phyloP scores from a whole-genome alignment of 495 filamentous ascomycete species.

The Talaromyces adpressus region DNA sequence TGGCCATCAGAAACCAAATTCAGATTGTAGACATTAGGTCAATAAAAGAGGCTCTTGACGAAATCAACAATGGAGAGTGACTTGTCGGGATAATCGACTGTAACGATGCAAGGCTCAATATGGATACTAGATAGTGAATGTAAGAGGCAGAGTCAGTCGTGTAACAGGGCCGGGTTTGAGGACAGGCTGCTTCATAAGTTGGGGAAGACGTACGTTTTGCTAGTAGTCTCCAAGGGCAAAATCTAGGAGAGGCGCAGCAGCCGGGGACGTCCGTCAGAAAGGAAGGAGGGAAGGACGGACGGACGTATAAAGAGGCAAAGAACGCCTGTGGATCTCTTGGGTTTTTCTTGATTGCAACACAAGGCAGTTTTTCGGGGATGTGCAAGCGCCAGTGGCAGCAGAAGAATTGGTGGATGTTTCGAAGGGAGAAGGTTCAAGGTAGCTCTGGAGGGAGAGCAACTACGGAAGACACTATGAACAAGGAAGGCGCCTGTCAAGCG shows the following conservation, averaged over 20 bases:
- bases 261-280: neutral
- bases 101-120: neutral
- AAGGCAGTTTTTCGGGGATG: neutral
- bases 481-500: neutral
- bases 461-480: neutral
- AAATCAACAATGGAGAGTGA: neutral
- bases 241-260: neutral
- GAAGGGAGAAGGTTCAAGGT: neutral
- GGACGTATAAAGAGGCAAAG: neutral
- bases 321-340: neutral
- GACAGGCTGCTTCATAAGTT: neutral
- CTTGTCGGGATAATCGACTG: neutral
- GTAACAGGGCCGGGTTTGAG: neutral
- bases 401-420: neutral
- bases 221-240: neutral
- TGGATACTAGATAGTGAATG: neutral
- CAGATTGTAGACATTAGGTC: neutral
- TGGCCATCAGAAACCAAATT: neutral
- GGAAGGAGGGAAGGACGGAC: neutral
- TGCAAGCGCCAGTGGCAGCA: neutral
- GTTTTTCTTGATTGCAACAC: neutral
- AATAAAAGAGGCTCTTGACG: neutral
- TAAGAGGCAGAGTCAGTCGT: neutral
- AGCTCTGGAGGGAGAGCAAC: neutral
- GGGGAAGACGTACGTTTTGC: neutral